A percentile compares a stretch with the other conserved stretches of the same genome.
Conservation (phyloP, 768 basidiomycete genomes). For the Sarcodon sp. region DNA sequence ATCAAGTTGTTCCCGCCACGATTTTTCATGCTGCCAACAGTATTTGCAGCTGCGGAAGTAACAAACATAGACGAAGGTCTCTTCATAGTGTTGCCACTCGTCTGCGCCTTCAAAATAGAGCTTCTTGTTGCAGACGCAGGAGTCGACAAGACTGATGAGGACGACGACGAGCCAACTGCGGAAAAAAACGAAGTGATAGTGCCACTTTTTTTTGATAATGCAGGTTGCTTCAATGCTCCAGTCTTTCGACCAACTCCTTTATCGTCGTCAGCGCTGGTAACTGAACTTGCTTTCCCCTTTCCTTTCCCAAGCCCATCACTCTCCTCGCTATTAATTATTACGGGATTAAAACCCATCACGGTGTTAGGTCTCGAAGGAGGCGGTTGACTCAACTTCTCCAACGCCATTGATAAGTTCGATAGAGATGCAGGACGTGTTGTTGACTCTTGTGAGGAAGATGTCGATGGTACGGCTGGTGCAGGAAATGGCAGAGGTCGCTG, state of each 20-base stretch:
- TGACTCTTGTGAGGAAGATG: constrained; percentile 18
- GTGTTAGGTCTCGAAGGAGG: constrained; percentile 57
- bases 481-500: constrained; percentile 1
- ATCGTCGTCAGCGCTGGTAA: background rate
- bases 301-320: constrained; percentile 7
- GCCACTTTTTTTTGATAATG: constrained; percentile 3
- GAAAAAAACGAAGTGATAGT: constrained; percentile 3
- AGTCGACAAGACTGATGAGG: background rate
- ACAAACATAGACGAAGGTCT: too few species aligned
- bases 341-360: constrained; percentile 49
- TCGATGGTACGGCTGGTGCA: background rate
- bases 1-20: background rate
- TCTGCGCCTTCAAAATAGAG: background rate
- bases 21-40: constrained; percentile 11
- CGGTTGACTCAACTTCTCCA: constrained; percentile 59
- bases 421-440: constrained; percentile 18
- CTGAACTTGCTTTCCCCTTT: constrained; percentile 6
- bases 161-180: background rate
- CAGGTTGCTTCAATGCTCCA: constrained; percentile 1
- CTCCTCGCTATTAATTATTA: constrained; percentile 13
- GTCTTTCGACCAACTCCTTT: constrained; percentile 4
- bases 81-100: constrained; percentile 9
- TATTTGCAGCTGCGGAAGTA: constrained; percentile 2
- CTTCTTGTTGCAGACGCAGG: background rate
- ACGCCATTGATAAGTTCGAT: constrained; percentile 51